Base-by-base conservation (phyloP, 495 filamentous ascomycete genomes). In the Annulohypoxylon nitens region DNA sequence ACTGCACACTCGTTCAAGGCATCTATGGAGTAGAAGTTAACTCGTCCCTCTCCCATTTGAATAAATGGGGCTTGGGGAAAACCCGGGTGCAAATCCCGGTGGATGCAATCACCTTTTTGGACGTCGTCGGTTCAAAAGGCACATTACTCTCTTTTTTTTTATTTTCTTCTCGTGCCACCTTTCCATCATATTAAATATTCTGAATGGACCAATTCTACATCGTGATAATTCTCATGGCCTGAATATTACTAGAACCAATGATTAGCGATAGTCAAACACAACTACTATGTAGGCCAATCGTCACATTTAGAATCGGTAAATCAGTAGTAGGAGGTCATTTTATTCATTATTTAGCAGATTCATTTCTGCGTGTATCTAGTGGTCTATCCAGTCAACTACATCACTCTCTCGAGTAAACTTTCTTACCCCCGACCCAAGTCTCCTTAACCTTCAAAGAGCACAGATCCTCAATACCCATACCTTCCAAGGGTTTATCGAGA, bases 361-460 rank as follows among this genome's bases (percentile, higher is more conserved):
- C 5, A 4, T 26, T 51, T 51, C 20, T 51, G 10, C 25, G 14
- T 8, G 3, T 26, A 26, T 18, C 48, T 14, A 12, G 11, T 26
- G 3, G 25, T 23, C 20, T 3, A 26, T 12, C 43, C 5, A 51
- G 4, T 23, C 48, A 51, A 51, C 8, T 8, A 4, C 8, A 51
- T 39, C 6, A 34, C 20, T 81, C 79, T 48, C 82, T 76, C 16
- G 45, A 18, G 68, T 84, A 85, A 0, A 85, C 84, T 61, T 45
- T 79, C 76, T 47, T 79, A 1, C 89, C 90, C 1, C 74, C 88
- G 58, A 91, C 86, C 90, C 90, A 92, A 3, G 89, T 91, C 82
- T 91, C 89, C 66, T 75, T 79, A 0, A 91, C 88, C 51, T 71
- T 81, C 45, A 89, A 67, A 7, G 73, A 75, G 54, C 85, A 83